Percentiles rank a stretch among this genome's conserved stretches.
phyloP scores from a whole-genome alignment of 805 yeast genomes.

The Wickerhamomyces chaumierensis region DNA sequence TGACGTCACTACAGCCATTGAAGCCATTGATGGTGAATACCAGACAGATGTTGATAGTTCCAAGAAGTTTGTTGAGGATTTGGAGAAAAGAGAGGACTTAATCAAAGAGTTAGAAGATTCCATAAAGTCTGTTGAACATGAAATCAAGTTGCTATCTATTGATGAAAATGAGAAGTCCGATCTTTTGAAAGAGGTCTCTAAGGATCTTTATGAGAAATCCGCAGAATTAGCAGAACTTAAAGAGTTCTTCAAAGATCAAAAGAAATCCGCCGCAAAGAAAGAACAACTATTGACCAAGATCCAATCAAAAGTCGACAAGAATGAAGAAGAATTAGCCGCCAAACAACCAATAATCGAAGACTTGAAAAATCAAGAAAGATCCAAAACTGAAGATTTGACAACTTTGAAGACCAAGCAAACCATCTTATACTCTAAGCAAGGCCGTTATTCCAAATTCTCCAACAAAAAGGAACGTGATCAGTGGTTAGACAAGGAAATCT shows the following conservation, averaged over 20 bases:
- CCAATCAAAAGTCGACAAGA: conserved; percentile 18
- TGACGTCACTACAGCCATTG: conserved; percentile 49
- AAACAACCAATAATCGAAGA: conserved; percentile 30
- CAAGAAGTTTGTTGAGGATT: conserved; percentile 38
- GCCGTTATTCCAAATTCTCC: conserved; percentile 50
- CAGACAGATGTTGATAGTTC: conserved; percentile 39
- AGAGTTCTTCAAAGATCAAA: conserved; percentile 25
- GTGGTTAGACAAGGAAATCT: conserved; percentile 52
- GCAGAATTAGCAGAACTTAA: conserved; percentile 28
- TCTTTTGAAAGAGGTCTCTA: conserved; percentile 38
- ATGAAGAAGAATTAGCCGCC: conserved; percentile 25
- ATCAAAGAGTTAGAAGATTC: conserved; percentile 33
- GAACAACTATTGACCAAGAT: conserved; percentile 13
- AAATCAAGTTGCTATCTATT: conserved; percentile 38
- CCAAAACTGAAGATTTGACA: conserved; percentile 28
- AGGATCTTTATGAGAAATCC: conserved; percentile 36
- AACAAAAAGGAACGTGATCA: conserved; percentile 47
- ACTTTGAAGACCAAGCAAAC: conserved; percentile 43
- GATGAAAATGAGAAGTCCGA: conserved; percentile 45
- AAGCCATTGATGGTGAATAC: conserved; percentile 47
- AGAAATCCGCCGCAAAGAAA: conserved; percentile 19
- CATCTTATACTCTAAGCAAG: conserved; percentile 56
- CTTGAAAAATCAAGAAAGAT: conserved; percentile 29
- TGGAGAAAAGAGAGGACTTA: conserved; percentile 49
- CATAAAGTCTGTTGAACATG: conserved; percentile 34